Percentiles rank a stretch among this genome's conserved stretches.
These are phyloP conservation scores for Xylaria grammica DNA, from an alignment of 495 filamentous ascomycete species.

Conservation along the genomic window DNA sequence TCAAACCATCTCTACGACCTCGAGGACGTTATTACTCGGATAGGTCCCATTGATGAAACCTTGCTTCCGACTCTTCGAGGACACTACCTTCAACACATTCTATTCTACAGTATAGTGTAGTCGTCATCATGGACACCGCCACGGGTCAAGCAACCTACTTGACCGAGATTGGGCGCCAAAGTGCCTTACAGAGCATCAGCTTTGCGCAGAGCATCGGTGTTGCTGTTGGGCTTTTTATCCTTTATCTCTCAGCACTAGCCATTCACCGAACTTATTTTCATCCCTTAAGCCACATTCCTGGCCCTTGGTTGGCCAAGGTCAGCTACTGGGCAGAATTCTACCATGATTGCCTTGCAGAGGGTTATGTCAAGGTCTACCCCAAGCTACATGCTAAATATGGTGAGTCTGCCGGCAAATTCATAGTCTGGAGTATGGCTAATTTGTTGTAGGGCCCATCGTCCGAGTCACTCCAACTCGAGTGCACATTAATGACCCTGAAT, in stretches of 20 bases:
- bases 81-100: neutral
- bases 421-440: neutral
- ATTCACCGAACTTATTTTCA: conserved; percentile 7
- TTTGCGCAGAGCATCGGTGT: neutral
- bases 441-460: conserved; percentile 7
- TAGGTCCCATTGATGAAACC: neutral
- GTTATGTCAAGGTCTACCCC: conserved; percentile 9
- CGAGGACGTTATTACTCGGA: neutral
- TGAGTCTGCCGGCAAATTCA: neutral
- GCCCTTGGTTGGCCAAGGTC: conserved; percentile 1
- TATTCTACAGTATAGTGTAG: too few species aligned
- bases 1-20: neutral
- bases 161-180: too few species aligned
- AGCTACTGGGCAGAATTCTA: conserved; percentile 13
- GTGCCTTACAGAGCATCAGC: neutral
- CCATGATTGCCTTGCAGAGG: conserved; percentile 6
- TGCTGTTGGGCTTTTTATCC: neutral
- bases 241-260: neutral
- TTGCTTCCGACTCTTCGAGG: neutral
- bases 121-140: neutral
- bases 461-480: conserved; percentile 8
- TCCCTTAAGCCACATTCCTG: conserved; percentile 11
- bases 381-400: conserved; percentile 11
- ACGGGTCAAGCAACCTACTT: neutral
- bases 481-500: conserved; percentile 13